These are phyloP conservation scores for Abortiporus biennis DNA, from an alignment of 1,284 basidiomycete genomes.

Conservation along the genomic window DNA sequence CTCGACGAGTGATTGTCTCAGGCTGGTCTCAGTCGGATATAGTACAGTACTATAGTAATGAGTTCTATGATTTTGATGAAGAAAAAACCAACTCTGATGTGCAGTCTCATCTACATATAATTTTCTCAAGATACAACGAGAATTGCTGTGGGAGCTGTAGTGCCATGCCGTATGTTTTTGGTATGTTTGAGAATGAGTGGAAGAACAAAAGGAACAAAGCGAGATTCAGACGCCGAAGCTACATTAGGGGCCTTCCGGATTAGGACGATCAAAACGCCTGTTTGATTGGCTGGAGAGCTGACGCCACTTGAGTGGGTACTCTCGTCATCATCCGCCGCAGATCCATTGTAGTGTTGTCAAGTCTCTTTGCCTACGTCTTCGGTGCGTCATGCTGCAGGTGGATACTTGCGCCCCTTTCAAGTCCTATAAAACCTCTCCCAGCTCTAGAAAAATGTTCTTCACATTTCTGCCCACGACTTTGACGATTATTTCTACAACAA, in stretches of 20 bases:
- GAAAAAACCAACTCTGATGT: no score
- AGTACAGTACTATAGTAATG: no score
- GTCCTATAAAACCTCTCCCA: not conserved
- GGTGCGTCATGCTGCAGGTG: not conserved
- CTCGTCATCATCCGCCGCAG: not conserved
- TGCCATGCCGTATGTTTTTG: no score
- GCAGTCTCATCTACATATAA: no score
- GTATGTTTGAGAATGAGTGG: no score
- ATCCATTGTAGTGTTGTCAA: not conserved
- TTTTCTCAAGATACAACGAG: no score
- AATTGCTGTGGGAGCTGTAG: no score
- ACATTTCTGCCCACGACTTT: not conserved
- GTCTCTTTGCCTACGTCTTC: no score
- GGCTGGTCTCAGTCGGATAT: no score
- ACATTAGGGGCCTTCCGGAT: not conserved
- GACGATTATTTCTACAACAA: conserved; percentile 1
- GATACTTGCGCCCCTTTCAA: not conserved
- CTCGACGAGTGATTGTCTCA: no score
- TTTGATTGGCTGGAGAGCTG: not conserved
- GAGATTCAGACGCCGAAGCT: not conserved
- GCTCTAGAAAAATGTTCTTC: no score
- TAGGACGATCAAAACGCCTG: conserved; percentile 2
- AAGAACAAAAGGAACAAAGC: not conserved
- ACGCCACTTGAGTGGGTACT: not conserved
- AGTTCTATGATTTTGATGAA: no score